Percentiles rank a stretch among this genome's conserved stretches.
phyloP scores from a whole-genome alignment of 2,329 filamentous ascomycete species.

The Basipetospora chlamydospora region DNA sequence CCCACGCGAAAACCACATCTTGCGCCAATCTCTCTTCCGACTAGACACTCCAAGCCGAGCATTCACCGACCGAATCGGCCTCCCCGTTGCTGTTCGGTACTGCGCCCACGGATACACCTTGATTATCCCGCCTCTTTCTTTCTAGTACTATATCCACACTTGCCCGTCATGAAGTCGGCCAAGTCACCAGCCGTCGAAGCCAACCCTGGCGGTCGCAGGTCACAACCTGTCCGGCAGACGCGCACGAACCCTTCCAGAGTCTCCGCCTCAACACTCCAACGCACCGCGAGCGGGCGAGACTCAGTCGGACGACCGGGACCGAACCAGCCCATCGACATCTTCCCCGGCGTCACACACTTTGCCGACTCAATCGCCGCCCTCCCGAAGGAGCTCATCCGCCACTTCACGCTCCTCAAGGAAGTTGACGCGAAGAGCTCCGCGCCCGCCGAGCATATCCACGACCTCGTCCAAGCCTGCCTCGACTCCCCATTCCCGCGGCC shows the following conservation, averaged over 20 bases:
- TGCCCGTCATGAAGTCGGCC: constrained; percentile 37
- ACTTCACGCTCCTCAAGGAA: constrained; percentile 92
- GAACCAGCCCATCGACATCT: constrained; percentile 51
- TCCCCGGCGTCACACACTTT: constrained; percentile 58
- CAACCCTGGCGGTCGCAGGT: constrained; percentile 39
- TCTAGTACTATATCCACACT: no score
- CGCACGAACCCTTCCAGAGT: constrained; percentile 48
- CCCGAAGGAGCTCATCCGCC: constrained; percentile 85
- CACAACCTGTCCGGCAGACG: constrained; percentile 50
- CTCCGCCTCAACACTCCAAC: constrained; percentile 28
- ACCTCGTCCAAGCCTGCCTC: constrained; percentile 54
- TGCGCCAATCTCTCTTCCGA: no score
- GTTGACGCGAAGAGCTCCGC: constrained; percentile 93
- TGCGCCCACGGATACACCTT: no score
- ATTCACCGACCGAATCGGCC: background rate
- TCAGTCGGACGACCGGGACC: constrained; percentile 26
- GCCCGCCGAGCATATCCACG: constrained; percentile 68
- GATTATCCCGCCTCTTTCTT: no score
- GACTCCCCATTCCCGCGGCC: constrained; percentile 32
- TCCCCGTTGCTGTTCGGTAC: background rate
- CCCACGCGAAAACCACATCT: no score
- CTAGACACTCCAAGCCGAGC: no score
- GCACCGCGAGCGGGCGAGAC: constrained; percentile 28
- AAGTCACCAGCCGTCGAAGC: constrained; percentile 29
- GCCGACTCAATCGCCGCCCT: constrained; percentile 84